Base-by-base conservation (phyloP, 441 rosid genomes). In the Gossypium trilobum region DNA sequence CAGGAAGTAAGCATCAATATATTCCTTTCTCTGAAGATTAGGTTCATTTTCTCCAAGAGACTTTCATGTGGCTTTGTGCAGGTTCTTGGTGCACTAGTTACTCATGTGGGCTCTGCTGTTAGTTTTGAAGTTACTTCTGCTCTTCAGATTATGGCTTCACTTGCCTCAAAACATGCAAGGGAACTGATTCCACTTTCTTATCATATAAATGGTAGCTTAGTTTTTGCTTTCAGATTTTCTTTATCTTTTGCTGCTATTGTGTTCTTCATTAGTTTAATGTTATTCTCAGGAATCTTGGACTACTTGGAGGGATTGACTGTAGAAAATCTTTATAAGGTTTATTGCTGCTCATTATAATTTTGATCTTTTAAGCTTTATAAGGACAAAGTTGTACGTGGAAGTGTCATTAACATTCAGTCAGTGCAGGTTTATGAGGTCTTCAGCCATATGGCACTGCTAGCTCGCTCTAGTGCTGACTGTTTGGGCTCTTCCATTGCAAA, bases 31-130 rank as follows among this genome's bases (percentile, higher is more conserved):
- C 39, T 60, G 61, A 33, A 48, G 54, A 55, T 46, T 36, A 60
- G 25, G 68, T 2, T 7, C 46, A 52, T 22, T 1, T 16, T 7
- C 31, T 22, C 57, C 14, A 67, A 10, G 67, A 73, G 71, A 62
- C 44, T 74, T 75, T 62, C 13, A 44, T 78, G 64, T 62, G 74
- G 54, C 72, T 73, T 73, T 67, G 42, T 71, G 81, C 89, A 92
- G 97, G 81, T 92, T 78, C 88, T 90, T 72, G 88, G 95, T 79
- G 85, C 90, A 75, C 81, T 92, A 77, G 85, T 92, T 76, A 86
- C 90, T 73, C 97, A 92, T 80, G 87, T 92, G 65, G 97, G 97
- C 78, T 87, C 94, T 62, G 91, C 88, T 74, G 82, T 89, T 78
- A 84, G 77, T 76, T 82, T 76, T 66, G 95, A 92, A 84, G 89